phyloP scores from a whole-genome alignment of 805 yeast species.

The Metschnikowia drakensbergensis region DNA sequence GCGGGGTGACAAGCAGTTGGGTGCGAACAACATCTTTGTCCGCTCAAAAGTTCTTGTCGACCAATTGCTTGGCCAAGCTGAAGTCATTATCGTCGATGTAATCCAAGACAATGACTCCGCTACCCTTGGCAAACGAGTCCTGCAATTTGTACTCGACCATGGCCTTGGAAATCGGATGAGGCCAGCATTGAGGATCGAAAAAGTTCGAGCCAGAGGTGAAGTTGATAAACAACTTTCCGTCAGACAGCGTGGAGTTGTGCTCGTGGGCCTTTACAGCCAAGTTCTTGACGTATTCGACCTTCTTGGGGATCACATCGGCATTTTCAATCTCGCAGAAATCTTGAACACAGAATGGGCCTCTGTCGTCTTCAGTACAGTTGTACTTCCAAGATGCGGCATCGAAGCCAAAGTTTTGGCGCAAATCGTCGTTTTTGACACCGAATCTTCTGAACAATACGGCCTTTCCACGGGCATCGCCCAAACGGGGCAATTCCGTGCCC shows the following conservation, averaged over 20 bases:
- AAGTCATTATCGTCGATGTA: slow-evolving; percentile 61
- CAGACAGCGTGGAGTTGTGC: slow-evolving; percentile 38
- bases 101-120: slow-evolving; percentile 66
- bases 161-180: slow-evolving; percentile 57
- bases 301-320: slow-evolving; percentile 51
- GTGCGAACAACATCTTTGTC: too few relatives aligned
- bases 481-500: slow-evolving; percentile 49
- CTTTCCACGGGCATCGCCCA: slow-evolving; percentile 66
- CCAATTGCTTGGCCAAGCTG: slow-evolving; percentile 48
- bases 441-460: slow-evolving; percentile 65
- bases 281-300: slow-evolving; percentile 53
- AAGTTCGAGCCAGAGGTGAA: slow-evolving; percentile 73
- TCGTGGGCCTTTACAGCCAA: slow-evolving; percentile 52
- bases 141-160: slow-evolving; percentile 42
- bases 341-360: slow-evolving; percentile 61
- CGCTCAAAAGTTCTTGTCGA: slow-evolving; percentile 45
- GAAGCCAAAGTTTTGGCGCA: slow-evolving; percentile 51
- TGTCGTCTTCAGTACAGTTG: slow-evolving; percentile 62
- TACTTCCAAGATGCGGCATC: slow-evolving; percentile 66
- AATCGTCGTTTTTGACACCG: slow-evolving; percentile 50
- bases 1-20: too few relatives aligned
- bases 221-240: slow-evolving; percentile 61
- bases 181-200: slow-evolving; percentile 72
- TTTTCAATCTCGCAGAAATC: slow-evolving; percentile 65
- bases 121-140: slow-evolving; percentile 49